These are phyloP conservation scores for Erythrophleum fordii DNA, from an alignment of 306 rosid genomes.

Conservation along the genomic window DNA sequence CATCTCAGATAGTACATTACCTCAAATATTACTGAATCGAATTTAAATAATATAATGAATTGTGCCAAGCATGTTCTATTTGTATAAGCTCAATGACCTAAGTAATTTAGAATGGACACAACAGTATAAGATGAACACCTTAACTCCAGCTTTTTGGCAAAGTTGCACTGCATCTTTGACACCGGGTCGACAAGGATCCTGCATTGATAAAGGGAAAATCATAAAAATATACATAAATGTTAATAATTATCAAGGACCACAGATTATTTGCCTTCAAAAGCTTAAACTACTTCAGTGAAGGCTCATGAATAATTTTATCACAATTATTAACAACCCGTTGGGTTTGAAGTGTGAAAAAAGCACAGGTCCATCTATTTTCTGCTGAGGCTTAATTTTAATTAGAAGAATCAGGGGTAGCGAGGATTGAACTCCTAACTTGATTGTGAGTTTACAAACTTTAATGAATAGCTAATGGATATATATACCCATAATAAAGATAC, in stretches of 20 bases:
- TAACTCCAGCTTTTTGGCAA: slow-evolving; percentile 93
- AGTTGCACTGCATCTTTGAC: slow-evolving; percentile 74
- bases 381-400: no score
- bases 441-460: background rate
- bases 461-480: background rate
- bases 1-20: background rate
- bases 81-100: background rate
- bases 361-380: no score
- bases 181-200: slow-evolving; percentile 95
- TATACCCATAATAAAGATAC: background rate
- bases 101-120: slow-evolving; percentile 4
- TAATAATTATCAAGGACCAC: background rate
- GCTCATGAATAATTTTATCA: background rate
- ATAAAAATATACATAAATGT: background rate
- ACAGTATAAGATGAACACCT: slow-evolving; percentile 56
- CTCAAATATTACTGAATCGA: background rate
- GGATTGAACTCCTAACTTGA: no score
- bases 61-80: slow-evolving; percentile 9
- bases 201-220: slow-evolving; percentile 29
- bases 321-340: background rate
- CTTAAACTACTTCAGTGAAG: background rate
- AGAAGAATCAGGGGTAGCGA: no score
- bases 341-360: no score
- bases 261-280: background rate
- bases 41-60: background rate